Evolutionary conservation across 306 rosid genomes (phyloP), one percentile per base, ranked within the genome.

Genomic region (Trifolium subterraneum): DNA sequence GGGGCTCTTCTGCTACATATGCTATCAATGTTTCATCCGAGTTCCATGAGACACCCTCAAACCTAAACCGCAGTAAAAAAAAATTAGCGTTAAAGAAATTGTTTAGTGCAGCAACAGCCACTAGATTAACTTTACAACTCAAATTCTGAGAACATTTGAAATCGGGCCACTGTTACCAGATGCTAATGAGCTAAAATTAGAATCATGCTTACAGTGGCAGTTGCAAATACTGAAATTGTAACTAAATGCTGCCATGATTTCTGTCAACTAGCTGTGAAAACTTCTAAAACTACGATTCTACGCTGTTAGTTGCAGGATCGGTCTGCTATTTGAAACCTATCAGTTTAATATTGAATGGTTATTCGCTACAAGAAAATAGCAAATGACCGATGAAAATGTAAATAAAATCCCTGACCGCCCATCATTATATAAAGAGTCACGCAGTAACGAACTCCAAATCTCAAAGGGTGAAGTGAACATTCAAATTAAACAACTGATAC

Each of bases 1-100:
- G 70, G 35, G 97, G 84, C 59, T 75, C 96, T 82, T 93, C 97
- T 25, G 98, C 98, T 84, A 87, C 85, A 87, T 93, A 93, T 66
- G 97, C 89, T 73, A 93, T 59, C 47, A 41, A 73, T 55, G 87
- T 87, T 79, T 93, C 98, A 80, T 81, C 89, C 55, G 71, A 62
- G 73, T 85, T 90, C 98, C 98, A 90, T 54, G 98, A 89, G 78
- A 93, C 84, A 71, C 96, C 98, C 78, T 89, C 90, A 79, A 90
- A 93, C 98, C 98, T 90, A 77, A 39, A 78, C 11, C 74, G 80
- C 39, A 20, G 42, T 44, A 20, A 56, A 56, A 54, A 47, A 45
- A 39, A 42, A 41, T 42, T 48, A 74, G 36, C 41, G 20, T 13
- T 41, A 39, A 65, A 20, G 7, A 20, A 39, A 41, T 23, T 39